Percentiles rank a stretch among this genome's conserved stretches.
phyloP scores from a whole-genome alignment of 2,329 filamentous ascomycete species.

The Bertia moriformis region DNA sequence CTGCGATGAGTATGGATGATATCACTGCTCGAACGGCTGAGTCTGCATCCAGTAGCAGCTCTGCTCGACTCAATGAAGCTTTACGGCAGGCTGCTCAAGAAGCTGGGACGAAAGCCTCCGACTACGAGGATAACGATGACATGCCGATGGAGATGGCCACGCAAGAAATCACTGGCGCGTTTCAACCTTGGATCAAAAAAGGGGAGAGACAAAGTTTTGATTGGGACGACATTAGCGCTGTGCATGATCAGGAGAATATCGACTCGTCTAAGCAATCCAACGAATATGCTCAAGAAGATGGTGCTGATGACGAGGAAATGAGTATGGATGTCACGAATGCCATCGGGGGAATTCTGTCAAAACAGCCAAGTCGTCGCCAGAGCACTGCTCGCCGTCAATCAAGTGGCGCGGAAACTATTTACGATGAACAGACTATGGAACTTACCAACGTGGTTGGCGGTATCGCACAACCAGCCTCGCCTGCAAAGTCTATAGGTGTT shows the following conservation, averaged over 20 bases:
- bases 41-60: conserved; percentile 26
- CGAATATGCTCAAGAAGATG: neutral
- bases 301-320: neutral
- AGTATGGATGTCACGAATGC: conserved; percentile 1
- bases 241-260: conserved; percentile 27
- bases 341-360: neutral
- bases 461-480: conserved; percentile 13
- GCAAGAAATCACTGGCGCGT: conserved; percentile 29
- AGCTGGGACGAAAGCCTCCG: conserved; percentile 42
- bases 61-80: conserved; percentile 38
- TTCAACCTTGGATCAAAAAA: conserved; percentile 29
- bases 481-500: conserved; percentile 11
- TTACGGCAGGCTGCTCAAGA: conserved; percentile 38
- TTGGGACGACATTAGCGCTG: conserved; percentile 18
- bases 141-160: conserved; percentile 30
- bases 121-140: conserved; percentile 32
- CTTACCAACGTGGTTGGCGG: conserved; percentile 25
- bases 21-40: conserved; percentile 23
- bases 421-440: conserved; percentile 27
- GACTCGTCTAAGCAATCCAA: conserved; percentile 13
- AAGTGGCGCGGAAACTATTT: neutral
- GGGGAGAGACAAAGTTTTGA: conserved; percentile 22
- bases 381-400: neutral
- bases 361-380: neutral
- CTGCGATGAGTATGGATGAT: conserved; percentile 41